Conservation (phyloP, 257 asterid genomes). For the Rubia yunnanensis region DNA sequence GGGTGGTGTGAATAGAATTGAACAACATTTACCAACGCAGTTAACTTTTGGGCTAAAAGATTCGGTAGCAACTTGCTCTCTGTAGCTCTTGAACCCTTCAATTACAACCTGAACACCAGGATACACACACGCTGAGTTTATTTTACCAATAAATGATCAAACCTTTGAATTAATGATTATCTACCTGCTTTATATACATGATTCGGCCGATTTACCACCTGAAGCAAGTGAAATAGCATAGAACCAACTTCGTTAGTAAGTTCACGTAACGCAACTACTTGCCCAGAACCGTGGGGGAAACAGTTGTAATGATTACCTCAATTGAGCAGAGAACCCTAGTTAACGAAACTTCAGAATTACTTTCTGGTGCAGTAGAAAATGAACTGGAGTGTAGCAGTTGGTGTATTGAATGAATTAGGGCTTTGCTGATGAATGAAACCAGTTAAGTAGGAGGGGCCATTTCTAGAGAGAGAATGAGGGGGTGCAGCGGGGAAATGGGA, state of each 20-base stretch:
- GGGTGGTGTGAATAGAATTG: neutral
- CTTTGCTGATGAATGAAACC: neutral
- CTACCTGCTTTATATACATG: conserved; percentile 85
- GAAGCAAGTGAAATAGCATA: neutral
- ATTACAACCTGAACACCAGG: conserved; percentile 55
- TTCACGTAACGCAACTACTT: neutral
- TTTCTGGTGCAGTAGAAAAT: neutral
- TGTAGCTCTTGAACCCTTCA: conserved; percentile 96
- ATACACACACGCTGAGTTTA: neutral
- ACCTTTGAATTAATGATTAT: neutral
- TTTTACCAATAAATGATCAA: neutral
- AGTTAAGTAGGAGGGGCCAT: neutral
- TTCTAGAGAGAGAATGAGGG: neutral
- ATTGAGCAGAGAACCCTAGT: conserved; percentile 11
- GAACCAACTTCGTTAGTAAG: neutral
- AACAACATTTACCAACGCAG: conserved; percentile 65
- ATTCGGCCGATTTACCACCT: neutral
- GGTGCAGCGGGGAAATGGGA: neutral
- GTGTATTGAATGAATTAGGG: conserved; percentile 2
- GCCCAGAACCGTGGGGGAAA: neutral
- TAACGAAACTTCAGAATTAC: neutral
- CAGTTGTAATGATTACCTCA: neutral
- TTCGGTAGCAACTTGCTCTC: conserved; percentile 85
- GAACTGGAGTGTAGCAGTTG: neutral
- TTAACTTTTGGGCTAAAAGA: conserved; percentile 86